These are phyloP conservation scores for Lipomyces mesembrius DNA, from an alignment of 805 yeast genomes.

Conservation along the genomic window DNA sequence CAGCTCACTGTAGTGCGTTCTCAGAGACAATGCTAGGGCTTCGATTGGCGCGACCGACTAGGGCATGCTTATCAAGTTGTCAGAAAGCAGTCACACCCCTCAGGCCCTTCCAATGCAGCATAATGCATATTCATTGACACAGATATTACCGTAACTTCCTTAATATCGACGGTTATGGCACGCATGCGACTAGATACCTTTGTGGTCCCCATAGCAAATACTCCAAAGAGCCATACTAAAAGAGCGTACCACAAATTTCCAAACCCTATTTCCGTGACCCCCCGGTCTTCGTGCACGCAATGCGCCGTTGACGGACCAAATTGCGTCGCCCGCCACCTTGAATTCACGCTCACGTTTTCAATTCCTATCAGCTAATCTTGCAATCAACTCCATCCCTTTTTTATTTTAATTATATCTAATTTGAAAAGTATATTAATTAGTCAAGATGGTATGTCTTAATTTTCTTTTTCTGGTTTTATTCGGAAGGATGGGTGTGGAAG, in stretches of 20 bases:
- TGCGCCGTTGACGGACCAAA: background rate
- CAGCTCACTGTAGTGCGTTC: too few relatives aligned
- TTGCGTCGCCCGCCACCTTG: background rate
- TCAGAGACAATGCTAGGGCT: too few relatives aligned
- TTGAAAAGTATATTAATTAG: background rate
- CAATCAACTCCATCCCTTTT: slow-evolving; percentile 7
- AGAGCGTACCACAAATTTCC: background rate
- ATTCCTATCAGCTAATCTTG: slow-evolving; percentile 8
- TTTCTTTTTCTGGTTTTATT: background rate
- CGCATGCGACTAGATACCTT: background rate
- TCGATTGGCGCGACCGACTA: too few relatives aligned
- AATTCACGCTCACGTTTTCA: slow-evolving; percentile 4
- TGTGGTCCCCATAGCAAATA: background rate
- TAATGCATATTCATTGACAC: background rate
- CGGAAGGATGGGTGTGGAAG: too few relatives aligned
- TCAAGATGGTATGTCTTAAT: slow-evolving; percentile 30
- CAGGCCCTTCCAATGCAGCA: background rate
- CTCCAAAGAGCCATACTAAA: background rate
- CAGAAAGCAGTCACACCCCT: slow-evolving; percentile 14
- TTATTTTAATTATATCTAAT: slow-evolving; percentile 3
- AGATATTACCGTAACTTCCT: background rate
- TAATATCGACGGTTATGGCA: background rate
- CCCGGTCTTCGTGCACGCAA: background rate
- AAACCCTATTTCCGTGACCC: background rate
- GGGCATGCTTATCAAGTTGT: too few relatives aligned